These are phyloP conservation scores for Artemisia tridentata DNA, from an alignment of 129 eudicot genomes.

Conservation along the genomic window DNA sequence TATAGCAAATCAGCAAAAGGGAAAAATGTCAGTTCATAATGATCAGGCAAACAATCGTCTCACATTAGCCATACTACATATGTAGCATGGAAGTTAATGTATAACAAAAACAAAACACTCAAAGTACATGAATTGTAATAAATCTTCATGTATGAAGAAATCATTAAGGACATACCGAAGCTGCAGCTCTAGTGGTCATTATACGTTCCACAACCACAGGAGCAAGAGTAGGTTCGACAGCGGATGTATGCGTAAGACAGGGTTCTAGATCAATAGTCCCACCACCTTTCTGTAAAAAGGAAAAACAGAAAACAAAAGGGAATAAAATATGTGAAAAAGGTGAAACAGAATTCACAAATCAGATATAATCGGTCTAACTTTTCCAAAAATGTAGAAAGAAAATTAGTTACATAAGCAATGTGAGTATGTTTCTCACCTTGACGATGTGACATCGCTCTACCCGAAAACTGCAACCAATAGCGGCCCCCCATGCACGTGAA, in stretches of 20 bases:
- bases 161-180: slow-evolving; percentile 62
- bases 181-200: slow-evolving; percentile 99
- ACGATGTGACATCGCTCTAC: slow-evolving; percentile 84
- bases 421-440: slow-evolving; percentile 48
- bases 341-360: not conserved
- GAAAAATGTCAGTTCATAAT: not conserved
- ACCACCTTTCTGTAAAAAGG: slow-evolving; percentile 77
- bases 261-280: slow-evolving; percentile 86
- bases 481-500: slow-evolving; percentile 99
- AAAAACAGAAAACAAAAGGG: not conserved
- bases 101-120: no score
- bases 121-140: no score
- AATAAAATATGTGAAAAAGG: not conserved
- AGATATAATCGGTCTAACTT: not conserved
- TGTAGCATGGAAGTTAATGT: no score
- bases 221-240: slow-evolving; percentile 98
- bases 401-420: no score
- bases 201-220: slow-evolving; percentile 96
- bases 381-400: no score
- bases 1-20: not conserved
- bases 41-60: not conserved
- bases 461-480: slow-evolving; percentile 89
- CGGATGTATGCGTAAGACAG: slow-evolving; percentile 90
- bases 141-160: slow-evolving; percentile 1
- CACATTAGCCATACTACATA: not conserved